These are phyloP conservation scores for Pleurotus sapidus DNA, from an alignment of 768 basidiomycete species.

Conservation along the genomic window DNA sequence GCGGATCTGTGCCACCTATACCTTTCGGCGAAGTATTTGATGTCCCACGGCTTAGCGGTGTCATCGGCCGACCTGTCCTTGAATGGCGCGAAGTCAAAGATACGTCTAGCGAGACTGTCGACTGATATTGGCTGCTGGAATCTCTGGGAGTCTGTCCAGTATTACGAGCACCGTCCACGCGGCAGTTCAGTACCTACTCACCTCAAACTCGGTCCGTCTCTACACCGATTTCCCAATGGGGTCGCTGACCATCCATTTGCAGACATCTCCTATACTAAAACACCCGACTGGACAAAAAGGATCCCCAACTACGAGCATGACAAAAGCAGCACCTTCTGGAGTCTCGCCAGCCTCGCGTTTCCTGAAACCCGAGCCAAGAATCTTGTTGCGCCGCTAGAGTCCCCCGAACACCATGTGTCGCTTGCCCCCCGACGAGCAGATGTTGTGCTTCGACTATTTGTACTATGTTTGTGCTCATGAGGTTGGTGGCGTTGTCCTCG, in stretches of 20 bases:
- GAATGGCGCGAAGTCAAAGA: constrained; percentile 69
- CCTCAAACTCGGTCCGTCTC: constrained; percentile 39
- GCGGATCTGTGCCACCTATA: constrained; percentile 43
- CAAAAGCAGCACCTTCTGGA: constrained; percentile 41
- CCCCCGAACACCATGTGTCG: constrained; percentile 34
- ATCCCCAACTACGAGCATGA: constrained; percentile 44
- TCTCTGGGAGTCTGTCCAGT: constrained; percentile 45
- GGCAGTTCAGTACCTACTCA: constrained; percentile 30
- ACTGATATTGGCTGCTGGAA: constrained; percentile 61
- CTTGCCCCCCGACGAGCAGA: constrained; percentile 50
- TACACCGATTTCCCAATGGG: constrained; percentile 10
- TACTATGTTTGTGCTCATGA: constrained; percentile 47
- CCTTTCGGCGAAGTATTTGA: constrained; percentile 63
- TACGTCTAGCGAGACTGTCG: constrained; percentile 30
- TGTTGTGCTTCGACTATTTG: constrained; percentile 51
- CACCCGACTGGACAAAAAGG: constrained; percentile 46
- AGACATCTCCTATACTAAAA: constrained; percentile 54
- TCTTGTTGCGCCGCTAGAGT: constrained; percentile 36
- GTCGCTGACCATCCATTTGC: neutral
- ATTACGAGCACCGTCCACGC: constrained; percentile 34
- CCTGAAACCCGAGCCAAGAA: constrained; percentile 38
- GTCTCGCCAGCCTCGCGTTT: constrained; percentile 43
- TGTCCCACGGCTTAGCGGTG: constrained; percentile 43
- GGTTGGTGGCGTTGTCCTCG: constrained; percentile 25
- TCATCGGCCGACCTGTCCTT: constrained; percentile 44